Evolutionary conservation across 805 yeast genomes (phyloP).

Genomic region (Kodamaea lidongshanica): DNA sequence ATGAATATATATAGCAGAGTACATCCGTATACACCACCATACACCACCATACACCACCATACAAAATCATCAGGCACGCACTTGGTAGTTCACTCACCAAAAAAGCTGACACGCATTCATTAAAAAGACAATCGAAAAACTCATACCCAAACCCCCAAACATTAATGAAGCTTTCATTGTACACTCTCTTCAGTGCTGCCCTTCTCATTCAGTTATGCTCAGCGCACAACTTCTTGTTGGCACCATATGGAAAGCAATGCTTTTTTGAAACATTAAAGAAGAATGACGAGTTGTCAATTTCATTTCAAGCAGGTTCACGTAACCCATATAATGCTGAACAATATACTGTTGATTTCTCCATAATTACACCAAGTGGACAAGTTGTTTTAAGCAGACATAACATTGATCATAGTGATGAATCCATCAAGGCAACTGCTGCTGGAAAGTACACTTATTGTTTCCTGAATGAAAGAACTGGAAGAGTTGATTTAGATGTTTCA

Average conservation of each 20-base stretch:
- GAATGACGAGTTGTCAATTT: conserved; percentile 80
- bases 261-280: conserved; percentile 76
- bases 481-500: conserved; percentile 81
- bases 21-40: no score
- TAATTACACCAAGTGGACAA: conserved; percentile 39
- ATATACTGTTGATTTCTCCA: conserved; percentile 56
- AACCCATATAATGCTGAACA: conserved; percentile 66
- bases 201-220: conserved; percentile 5
- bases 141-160: conserved; percentile 1
- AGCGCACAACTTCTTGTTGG: conserved; percentile 79
- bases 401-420: conserved; percentile 76
- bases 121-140: conserved; percentile 5
- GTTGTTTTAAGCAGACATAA: conserved; percentile 45
- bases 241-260: conserved; percentile 81
- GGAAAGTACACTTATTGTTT: conserved; percentile 89
- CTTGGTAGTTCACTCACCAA: conserved; percentile 1
- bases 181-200: conserved; percentile 4
- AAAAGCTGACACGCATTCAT: conserved; percentile 7
- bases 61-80: no score
- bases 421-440: conserved; percentile 52
- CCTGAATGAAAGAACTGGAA: conserved; percentile 71
- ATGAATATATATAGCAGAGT: no score
- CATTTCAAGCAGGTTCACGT: conserved; percentile 92
- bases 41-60: no score
- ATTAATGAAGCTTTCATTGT: conserved; percentile 5